Evolutionary conservation across 2,329 filamentous ascomycete genomes (phyloP).

Genomic region (Colletotrichum coccodes): DNA sequence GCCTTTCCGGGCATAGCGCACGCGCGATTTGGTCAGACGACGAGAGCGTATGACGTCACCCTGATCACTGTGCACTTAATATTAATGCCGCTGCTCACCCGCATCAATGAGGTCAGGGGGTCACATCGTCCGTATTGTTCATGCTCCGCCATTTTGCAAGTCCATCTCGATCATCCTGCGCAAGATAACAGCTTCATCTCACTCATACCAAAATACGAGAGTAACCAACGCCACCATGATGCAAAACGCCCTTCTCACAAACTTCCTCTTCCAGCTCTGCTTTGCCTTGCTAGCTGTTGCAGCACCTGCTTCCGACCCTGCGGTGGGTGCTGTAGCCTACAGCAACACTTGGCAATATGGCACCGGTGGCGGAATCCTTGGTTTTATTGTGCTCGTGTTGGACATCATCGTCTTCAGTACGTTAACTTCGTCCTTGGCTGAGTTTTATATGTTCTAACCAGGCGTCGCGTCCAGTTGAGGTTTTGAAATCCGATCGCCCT

Average conservation of each 20-base stretch:
- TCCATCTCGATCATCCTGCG: background rate
- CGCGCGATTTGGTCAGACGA: slow-evolving; percentile 2
- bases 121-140: background rate
- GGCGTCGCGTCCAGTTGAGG: slow-evolving; percentile 62
- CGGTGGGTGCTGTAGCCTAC: slow-evolving; percentile 47
- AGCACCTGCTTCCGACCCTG: slow-evolving; percentile 59
- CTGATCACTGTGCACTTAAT: background rate
- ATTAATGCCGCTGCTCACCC: background rate
- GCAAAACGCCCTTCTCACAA: slow-evolving; percentile 40
- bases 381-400: slow-evolving; percentile 69
- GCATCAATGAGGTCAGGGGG: too few relatives aligned
- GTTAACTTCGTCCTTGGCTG: slow-evolving; percentile 38
- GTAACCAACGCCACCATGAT: background rate
- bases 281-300: slow-evolving; percentile 60
- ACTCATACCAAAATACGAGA: background rate
- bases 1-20: slow-evolving; percentile 3
- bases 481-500: slow-evolving; percentile 71
- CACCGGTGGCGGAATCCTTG: slow-evolving; percentile 69
- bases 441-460: slow-evolving; percentile 17
- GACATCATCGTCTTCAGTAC: slow-evolving; percentile 72
- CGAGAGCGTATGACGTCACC: background rate
- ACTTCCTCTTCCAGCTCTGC: slow-evolving; percentile 62
- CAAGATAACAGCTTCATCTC: background rate
- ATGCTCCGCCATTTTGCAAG: background rate
- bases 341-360: slow-evolving; percentile 66